Base-by-base conservation (phyloP, 1,284 basidiomycete genomes). In the Abortiporus biennis region DNA sequence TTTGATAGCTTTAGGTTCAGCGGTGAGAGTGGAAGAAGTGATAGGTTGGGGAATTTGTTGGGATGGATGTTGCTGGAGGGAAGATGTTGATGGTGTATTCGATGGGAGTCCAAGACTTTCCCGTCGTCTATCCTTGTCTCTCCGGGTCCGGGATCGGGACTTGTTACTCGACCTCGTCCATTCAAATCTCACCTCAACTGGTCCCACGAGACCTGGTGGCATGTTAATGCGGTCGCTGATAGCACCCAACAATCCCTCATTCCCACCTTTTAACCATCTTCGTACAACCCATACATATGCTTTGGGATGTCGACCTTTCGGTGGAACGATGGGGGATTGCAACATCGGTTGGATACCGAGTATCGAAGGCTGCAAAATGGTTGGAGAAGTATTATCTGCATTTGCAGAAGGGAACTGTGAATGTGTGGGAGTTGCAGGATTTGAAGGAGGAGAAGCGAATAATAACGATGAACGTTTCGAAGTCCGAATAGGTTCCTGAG, bases 251-350 rank as follows among this genome's bases (percentile, higher is more conserved):
- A 62, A 42, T 25, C 53, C 50, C 17, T 60, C 70, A 8, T 56
- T 48, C 9, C 60, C 50, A 17, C 73, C 77, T 58, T 88, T 92
- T 37, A 85, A 66, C 90, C 92, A 95, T 47, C 69, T 72, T 42
- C 80, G 70, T 15, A 92, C 79, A 3, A 86, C 72, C 89, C 91
- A 95, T 3, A 87, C 77, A 54, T 94, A 93, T 53, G 78, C 75
- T 63, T 66, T 61, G 52, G 82, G 66, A 12, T 80, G 68, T 2
- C 27, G 22, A 16, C 67, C 67, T 3, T 52, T 58, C 21, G 69
- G 68, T 12, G 71, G 67, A 42, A 57, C 55, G 6, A 56, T 52
- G 3, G 66, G 56, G 12, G 73, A 65, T 42, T 63, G 66, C 13
- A 74, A 64, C 0, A 69, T 67, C 1, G 84, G 71, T 49, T 85